A percentile compares a stretch with the other conserved stretches of the same genome.
phyloP scores from a whole-genome alignment of 345 rosid species.

The Psidium guajava region DNA sequence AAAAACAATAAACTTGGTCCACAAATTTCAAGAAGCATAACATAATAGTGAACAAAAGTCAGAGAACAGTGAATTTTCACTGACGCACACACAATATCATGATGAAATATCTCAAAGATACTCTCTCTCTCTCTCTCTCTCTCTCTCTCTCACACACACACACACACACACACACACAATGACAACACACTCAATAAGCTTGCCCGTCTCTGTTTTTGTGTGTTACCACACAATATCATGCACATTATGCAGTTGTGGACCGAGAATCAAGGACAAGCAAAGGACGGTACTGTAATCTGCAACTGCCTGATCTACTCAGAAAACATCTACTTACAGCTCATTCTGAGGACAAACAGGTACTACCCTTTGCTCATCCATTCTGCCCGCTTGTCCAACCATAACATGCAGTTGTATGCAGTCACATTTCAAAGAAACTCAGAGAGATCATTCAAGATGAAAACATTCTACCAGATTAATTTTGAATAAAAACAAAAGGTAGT shows the following conservation, averaged over 20 bases:
- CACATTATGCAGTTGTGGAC: neutral
- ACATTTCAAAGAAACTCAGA: neutral
- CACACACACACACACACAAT: too few relatives aligned
- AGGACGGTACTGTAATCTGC: neutral
- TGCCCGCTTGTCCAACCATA: neutral
- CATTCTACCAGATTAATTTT: neutral
- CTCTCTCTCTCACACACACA: too few relatives aligned
- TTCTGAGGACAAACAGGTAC: neutral
- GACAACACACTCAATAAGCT: neutral
- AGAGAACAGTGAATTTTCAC: neutral
- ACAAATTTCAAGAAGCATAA: neutral
- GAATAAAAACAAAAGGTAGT: neutral
- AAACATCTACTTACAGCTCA: neutral
- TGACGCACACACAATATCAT: neutral
- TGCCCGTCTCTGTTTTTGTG: neutral
- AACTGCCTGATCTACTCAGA: neutral
- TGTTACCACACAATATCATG: neutral
- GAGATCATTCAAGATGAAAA: neutral
- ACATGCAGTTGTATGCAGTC: neutral
- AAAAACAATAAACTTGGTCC: neutral
- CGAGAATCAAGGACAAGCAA: neutral
- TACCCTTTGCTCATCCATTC: neutral
- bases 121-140: neutral
- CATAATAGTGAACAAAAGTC: neutral
- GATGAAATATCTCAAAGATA: neutral